Base-by-base conservation (phyloP, 202 grass and related monocot species). In the Setaria viridis region DNA sequence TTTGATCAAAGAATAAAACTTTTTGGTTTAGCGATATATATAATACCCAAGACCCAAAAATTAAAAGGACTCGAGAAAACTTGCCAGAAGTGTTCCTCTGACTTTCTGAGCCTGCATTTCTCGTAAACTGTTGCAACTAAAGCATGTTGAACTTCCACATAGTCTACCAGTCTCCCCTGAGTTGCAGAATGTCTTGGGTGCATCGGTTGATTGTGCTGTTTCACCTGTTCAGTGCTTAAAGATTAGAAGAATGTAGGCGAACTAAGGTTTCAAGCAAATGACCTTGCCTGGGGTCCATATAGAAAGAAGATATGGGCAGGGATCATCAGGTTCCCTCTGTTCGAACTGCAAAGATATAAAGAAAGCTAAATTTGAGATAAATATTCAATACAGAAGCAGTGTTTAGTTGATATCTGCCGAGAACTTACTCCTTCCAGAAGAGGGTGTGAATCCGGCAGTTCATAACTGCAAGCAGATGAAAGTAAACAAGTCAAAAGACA, bases 211-310 rank as follows among this genome's bases (percentile, higher is more conserved):
- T 88, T 94, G 90, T 78, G 94, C 90, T 37, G 92, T 97, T 84
- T 97, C 94, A 51, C 94, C 94, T 95, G 83, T 85, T 83, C 53
- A 51, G 60, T 50, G 77, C 57, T 59, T 89, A 56, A 83, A 62
- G 60, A 54, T 79, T 45, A 90, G 74, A 68, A 68, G 51, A 30
- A 15, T 66, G 67, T 39, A 73, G 19, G 45, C 57, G 66, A 57
- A 70, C 21, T 56, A 83, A 83, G 41, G 32, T 19, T 30, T 55
- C 51, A 65, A 62, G 74, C 20, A 71, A 74, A 87, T 25, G 11
- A 41, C 84, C 94, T 91, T 94, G 82, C 94, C 94, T 91, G 97
- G 93, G 47, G 88, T 96, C 97, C 97, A 99, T 91, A 99, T 94
- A 72, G 94, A 95, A 55, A 99, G 90, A 71, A 99, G 92, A 80